phyloP scores from a whole-genome alignment of 495 filamentous ascomycete genomes.

The Massariosphaeria phaeospora region DNA sequence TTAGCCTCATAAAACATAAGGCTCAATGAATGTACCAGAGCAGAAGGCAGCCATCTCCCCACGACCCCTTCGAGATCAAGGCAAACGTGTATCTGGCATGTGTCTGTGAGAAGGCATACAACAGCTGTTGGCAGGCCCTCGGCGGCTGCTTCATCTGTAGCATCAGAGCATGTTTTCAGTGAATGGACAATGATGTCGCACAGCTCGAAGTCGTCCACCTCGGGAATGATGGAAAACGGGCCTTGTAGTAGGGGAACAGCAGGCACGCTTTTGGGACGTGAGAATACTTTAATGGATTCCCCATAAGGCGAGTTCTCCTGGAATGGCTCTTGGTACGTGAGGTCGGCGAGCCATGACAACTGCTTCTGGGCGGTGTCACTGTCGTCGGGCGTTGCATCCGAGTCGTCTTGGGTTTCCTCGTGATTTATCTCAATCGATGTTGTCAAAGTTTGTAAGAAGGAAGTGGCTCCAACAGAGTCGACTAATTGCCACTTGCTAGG shows the following conservation, averaged over 20 bases:
- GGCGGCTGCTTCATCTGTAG: conserved; percentile 53
- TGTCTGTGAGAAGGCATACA: conserved; percentile 69
- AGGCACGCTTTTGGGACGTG: conserved; percentile 64
- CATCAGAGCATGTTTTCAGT: conserved; percentile 47
- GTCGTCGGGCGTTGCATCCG: conserved; percentile 49
- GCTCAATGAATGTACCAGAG: conserved; percentile 15
- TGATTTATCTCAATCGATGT: conserved; percentile 65
- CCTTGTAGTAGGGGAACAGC: conserved; percentile 76
- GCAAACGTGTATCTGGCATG: conserved; percentile 69
- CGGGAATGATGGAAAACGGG: conserved; percentile 61
- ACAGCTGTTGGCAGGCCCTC: conserved; percentile 48
- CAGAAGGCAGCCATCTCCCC: conserved; percentile 72
- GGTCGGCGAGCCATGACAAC: conserved; percentile 73
- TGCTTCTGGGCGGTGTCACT: conserved; percentile 64
- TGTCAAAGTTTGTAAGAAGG: conserved; percentile 70
- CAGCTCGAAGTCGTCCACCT: conserved; percentile 63
- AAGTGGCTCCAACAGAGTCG: conserved; percentile 59
- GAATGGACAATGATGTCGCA: conserved; percentile 57
- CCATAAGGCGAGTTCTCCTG: conserved; percentile 41
- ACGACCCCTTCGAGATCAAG: conserved; percentile 75
- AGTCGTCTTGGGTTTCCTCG: conserved; percentile 55
- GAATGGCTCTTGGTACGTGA: conserved; percentile 70
- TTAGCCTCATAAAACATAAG: background rate
- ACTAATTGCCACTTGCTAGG: conserved; percentile 66
- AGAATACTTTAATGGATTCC: conserved; percentile 55